Evolutionary conservation across 2,329 filamentous ascomycete species (phyloP), one percentile per base, ranked within the genome.

Genomic region (Fusarium sp.): DNA sequence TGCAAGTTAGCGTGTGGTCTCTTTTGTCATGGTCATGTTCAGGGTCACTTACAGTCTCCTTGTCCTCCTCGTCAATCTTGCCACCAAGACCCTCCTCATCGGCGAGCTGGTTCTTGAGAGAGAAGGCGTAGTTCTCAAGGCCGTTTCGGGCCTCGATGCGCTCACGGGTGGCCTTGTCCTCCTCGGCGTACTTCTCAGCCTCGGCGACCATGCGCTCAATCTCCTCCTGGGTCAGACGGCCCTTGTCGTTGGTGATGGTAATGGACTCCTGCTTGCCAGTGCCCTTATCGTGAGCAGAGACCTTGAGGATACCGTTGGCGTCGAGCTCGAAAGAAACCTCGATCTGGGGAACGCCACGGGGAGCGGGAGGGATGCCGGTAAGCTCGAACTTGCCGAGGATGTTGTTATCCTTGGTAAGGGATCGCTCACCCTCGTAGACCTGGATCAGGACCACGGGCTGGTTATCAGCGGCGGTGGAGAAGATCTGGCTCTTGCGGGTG

Each of bases 191-290:
- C 85, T 97, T 93, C 89, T 98, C 96, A 67, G 96, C 96, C 84
- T 99, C 96, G 75, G 91, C 90, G 71, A 99, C 93, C 96, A 99
- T 99, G 82, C 96, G 96, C 83, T 98, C 95, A 76, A 99, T 99
- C 83, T 99, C 96, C 75, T 99, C 96, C 78, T 91, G 91, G 76
- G 91, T 93, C 57, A 99, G 91, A 81, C 96, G 95, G 74, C 96
- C 96, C 90, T 98, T 98, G 85, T 99, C 96, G 85, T 99, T 98
- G 85, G 92, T 98, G 81, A 99, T 99, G 76, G 96, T 98, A 82
- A 99, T 98, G 70, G 91, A 93, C 87, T 99, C 93, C 70, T 88
- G 89, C 89, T 98, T 97, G 82, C 96, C 96, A 77, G 95, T 97
- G 80, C 94, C 96, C 91, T 98, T 98, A 84, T 99, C 96, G 78